Conservation (phyloP, 768 basidiomycete genomes). For the Chalciporus sphaerocephalus region DNA sequence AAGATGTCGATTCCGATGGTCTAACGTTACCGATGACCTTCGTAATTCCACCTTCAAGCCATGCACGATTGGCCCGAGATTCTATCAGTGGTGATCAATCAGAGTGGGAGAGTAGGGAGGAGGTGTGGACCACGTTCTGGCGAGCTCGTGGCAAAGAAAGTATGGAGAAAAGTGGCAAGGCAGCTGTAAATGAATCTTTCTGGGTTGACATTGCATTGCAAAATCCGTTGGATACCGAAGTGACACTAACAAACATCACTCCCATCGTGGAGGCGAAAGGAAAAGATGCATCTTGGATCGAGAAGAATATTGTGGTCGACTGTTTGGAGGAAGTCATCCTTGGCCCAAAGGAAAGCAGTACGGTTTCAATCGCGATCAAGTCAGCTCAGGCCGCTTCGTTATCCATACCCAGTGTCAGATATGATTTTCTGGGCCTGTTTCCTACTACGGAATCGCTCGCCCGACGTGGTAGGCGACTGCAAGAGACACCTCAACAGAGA, state of each 20-base stretch:
- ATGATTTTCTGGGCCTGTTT: conserved; percentile 71
- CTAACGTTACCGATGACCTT: conserved; percentile 65
- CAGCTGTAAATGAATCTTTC: conserved; percentile 63
- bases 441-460: conserved; percentile 63
- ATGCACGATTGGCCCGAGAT: conserved; percentile 54
- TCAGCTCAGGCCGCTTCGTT: conserved; percentile 49
- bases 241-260: conserved; percentile 62
- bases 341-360: conserved; percentile 58
- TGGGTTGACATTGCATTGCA: conserved; percentile 68
- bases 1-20: conserved; percentile 38
- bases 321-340: conserved; percentile 58
- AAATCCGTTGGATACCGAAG: conserved; percentile 72
- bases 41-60: conserved; percentile 54
- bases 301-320: conserved; percentile 52
- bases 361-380: conserved; percentile 59
- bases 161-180: conserved; percentile 53
- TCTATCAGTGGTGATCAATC: conserved; percentile 38
- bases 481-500: conserved; percentile 68
- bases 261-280: conserved; percentile 43
- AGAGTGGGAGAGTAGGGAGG: conserved; percentile 64
- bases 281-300: conserved; percentile 29
- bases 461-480: conserved; percentile 68
- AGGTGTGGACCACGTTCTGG: conserved; percentile 61
- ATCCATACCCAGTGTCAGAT: conserved; percentile 52
- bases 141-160: conserved; percentile 48